These are phyloP conservation scores for Clonostachys sp. DNA, from an alignment of 2,329 filamentous ascomycete genomes.

Conservation along the genomic window DNA sequence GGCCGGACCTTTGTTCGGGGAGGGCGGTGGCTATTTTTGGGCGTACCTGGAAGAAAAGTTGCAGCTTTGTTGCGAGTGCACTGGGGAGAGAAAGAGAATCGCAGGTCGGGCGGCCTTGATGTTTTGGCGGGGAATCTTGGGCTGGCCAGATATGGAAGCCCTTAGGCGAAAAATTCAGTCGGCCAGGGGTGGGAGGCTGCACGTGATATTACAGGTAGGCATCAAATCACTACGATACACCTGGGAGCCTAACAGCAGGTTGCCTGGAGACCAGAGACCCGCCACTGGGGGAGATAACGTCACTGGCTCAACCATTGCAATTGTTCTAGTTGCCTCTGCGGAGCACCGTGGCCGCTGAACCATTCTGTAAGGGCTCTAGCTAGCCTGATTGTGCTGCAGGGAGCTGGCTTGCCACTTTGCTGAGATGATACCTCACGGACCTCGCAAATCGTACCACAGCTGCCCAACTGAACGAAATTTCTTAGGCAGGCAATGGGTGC, in stretches of 20 bases:
- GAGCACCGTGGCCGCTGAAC: too few species aligned
- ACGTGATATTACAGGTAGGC: background rate
- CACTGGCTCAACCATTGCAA: background rate
- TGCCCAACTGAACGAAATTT: too few species aligned
- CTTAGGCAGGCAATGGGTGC: too few species aligned
- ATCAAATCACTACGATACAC: background rate
- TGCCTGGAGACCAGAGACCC: background rate
- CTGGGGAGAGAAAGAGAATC: background rate
- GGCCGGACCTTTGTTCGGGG: too few species aligned
- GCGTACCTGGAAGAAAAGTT: background rate
- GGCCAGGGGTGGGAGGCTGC: constrained; percentile 16
- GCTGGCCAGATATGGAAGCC: constrained; percentile 19
- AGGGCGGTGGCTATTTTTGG: background rate
- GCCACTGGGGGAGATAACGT: constrained; percentile 1
- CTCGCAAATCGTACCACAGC: too few species aligned
- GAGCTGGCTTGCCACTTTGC: too few species aligned
- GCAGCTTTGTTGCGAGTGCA: background rate
- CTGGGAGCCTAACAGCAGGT: background rate
- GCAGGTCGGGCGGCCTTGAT: background rate
- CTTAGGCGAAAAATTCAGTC: constrained; percentile 38
- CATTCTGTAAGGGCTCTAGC: too few species aligned
- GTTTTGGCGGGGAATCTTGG: background rate
- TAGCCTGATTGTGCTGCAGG: too few species aligned
- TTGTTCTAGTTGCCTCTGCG: too few species aligned
- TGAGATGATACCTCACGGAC: too few species aligned